Evolutionary conservation across 371 early-diverging fungal genomes (phyloP), one percentile per base, ranked within the genome.

Genomic region (Umbelopsis sp.): DNA sequence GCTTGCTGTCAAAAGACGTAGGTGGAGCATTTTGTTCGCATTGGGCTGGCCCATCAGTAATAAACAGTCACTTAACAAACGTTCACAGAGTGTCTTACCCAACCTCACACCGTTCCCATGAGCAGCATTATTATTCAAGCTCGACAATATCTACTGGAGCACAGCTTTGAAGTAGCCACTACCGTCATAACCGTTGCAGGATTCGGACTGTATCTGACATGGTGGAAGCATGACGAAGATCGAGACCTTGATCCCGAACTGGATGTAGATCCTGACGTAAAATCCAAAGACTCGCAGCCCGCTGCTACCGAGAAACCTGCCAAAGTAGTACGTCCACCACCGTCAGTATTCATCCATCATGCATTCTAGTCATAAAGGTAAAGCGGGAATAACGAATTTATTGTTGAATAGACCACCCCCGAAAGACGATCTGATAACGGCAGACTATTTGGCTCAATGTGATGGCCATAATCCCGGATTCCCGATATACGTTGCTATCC

Each of bases 401-500:
- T 41, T 12, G 22, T 22, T 35, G 0, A 11, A 38, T 68, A 82
- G 82, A 63, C 79, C 83, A 62, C 77, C 85, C 44, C 86, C 87
- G 64, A 81, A 85, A 73, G 70, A 76, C 65, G 76, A 75, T 14
- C 81, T 81, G 52, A 80, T 89, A 62, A 87, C 90, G 4, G 70
- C 82, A 3, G 87, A 81, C 24, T 90, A 93, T 70, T 87, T 95
- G 6, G 81, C 83, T 14, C 78, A 88, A 71, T 87, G 87, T 69
- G 88, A 94, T 72, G 95, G 95, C 53, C 70, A 80, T 11, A 88
- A 92, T 67, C 84, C 86, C 11, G 75, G 74, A 29, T 75, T 80
- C 71, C 89, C 92, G 20, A 89, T 94, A 69, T 96, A 93, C 73
- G 86, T 96, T 18, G 94, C 91, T 38, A 88, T 96, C 72, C 92